phyloP scores from a whole-genome alignment of 2,329 filamentous ascomycete genomes.

The Colletotrichum aenigma region DNA sequence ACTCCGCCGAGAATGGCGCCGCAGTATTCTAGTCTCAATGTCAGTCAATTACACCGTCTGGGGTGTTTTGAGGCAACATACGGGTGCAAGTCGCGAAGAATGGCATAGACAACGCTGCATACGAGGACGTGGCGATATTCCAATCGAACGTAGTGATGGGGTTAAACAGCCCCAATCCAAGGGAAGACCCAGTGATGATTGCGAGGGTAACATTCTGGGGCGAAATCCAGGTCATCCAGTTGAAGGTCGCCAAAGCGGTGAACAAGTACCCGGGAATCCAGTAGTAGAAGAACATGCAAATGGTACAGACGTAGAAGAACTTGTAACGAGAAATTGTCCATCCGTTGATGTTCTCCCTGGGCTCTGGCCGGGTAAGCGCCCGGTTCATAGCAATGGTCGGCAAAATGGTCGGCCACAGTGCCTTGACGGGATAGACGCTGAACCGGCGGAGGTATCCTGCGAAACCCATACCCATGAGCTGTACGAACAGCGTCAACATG shows the following conservation, averaged over 20 bases:
- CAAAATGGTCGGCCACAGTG: conserved; percentile 36
- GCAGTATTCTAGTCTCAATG: conserved; percentile 25
- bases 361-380: conserved; percentile 35
- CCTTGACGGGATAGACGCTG: conserved; percentile 36
- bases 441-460: conserved; percentile 43
- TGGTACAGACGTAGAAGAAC: conserved; percentile 43
- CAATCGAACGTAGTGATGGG: conserved; percentile 56
- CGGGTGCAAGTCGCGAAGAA: conserved; percentile 44
- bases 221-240: conserved; percentile 57
- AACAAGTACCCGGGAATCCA: conserved; percentile 54
- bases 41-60: not conserved
- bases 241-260: conserved; percentile 45
- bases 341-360: conserved; percentile 42
- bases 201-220: conserved; percentile 47
- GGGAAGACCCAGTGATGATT: conserved; percentile 44
- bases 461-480: conserved; percentile 48
- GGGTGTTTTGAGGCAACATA: not conserved
- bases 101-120: conserved; percentile 39
- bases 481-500: conserved; percentile 40
- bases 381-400: conserved; percentile 37
- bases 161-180: conserved; percentile 48
- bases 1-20: conserved; percentile 37
- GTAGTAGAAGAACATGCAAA: conserved; percentile 49
- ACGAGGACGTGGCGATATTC: conserved; percentile 46
- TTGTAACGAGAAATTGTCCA: conserved; percentile 47